These are phyloP conservation scores for Fusarium solani-melongenae DNA, from an alignment of 2,329 filamentous ascomycete genomes.

Conservation along the genomic window DNA sequence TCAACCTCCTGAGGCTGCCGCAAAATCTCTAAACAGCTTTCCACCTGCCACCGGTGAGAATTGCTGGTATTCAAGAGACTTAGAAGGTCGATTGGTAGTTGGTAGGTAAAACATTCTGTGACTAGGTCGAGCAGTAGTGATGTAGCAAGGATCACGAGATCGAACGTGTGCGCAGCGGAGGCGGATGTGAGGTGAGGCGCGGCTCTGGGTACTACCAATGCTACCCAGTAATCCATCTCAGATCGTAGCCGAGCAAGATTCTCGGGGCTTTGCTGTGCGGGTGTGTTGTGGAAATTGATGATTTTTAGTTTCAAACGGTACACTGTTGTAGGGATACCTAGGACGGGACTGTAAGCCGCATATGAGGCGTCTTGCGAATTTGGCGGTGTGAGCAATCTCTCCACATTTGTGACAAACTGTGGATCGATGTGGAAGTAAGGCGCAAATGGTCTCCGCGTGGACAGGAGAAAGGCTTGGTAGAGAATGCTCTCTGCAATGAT, in stretches of 20 bases:
- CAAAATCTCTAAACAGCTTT: not conserved
- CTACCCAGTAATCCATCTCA: not conserved
- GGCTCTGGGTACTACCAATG: not conserved
- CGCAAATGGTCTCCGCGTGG: slow-evolving; percentile 8
- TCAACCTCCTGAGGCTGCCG: slow-evolving; percentile 7
- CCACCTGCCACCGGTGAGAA: not conserved
- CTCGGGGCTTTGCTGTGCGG: not conserved
- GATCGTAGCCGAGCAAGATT: not conserved
- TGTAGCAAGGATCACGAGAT: not conserved
- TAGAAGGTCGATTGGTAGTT: not conserved
- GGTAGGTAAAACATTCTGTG: not conserved
- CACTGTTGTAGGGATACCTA: not conserved
- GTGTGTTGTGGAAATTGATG: not conserved
- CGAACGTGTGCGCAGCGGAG: not conserved
- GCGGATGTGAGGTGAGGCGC: not conserved
- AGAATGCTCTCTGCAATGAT: slow-evolving; percentile 20
- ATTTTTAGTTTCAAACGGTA: not conserved
- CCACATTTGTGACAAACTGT: slow-evolving; percentile 1
- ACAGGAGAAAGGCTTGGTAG: slow-evolving; percentile 17
- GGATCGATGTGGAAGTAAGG: slow-evolving; percentile 14
- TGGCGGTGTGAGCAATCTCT: not conserved
- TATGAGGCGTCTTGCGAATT: not conserved
- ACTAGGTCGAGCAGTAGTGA: not conserved
- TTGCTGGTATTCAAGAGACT: not conserved
- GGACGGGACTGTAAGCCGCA: not conserved